Evolutionary conservation across 305 asterid species (phyloP), one percentile per base, ranked within the genome.

Genomic region (Rubia peregrina): DNA sequence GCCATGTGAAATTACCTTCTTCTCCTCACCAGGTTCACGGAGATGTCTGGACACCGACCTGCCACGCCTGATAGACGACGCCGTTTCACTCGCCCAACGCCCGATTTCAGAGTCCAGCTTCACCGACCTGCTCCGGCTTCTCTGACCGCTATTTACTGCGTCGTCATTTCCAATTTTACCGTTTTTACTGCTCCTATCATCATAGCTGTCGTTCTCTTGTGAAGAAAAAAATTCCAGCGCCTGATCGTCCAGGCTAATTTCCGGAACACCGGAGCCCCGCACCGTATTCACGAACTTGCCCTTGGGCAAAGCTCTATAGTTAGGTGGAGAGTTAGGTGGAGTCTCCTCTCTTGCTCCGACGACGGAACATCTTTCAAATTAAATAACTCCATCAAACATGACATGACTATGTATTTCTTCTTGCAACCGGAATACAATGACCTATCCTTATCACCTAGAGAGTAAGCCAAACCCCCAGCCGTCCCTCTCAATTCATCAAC

Each of bases 31-130:
- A 71, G 69, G 77, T 16, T 70, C 84, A 6, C 86, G 88, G 44
- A 40, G 68, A 51, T 77, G 82, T 51, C 91, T 87, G 12, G 96
- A 91, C 46, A 85, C 95, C 6, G 98, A 94, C 74, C 97, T 82
- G 16, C 88, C 96, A 79, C 89, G 85, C 63, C 93, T 87, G 78
- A 75, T 80, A 0, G 98, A 94, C 74, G 97, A 91, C 65, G 86
- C 96, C 70, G 98, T 94, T 77, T 89, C 97, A 16, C 86, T 82
- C 41, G 95, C 97, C 96, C 95, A 93, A 33, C 95, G 93, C 43
- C 94, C 96, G 74, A 86, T 77, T 77, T 81, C 91, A 16, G 81
- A 71, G 26, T 68, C 64, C 42, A 90, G 86, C 56, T 89, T 80
- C 66, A 57, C 80, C 44, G 84, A 80, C 56, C 89, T 78, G 57